phyloP scores from a whole-genome alignment of 164 flowering plant genomes.

The Paratinospora sagittata region DNA sequence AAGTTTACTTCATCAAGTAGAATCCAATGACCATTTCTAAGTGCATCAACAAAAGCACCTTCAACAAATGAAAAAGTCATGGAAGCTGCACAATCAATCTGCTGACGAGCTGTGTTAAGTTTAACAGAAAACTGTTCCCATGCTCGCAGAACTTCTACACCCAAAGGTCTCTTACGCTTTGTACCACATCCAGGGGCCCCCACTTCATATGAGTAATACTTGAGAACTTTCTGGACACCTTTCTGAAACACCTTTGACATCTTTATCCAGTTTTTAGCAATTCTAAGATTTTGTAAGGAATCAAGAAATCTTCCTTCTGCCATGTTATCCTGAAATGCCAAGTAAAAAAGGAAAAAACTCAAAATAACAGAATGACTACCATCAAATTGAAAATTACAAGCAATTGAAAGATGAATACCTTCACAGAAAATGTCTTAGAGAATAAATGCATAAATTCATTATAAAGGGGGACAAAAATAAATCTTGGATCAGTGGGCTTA shows the following conservation, averaged over 20 bases:
- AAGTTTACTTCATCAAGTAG: slow-evolving; percentile 96
- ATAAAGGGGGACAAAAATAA: slow-evolving; percentile 60
- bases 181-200: slow-evolving; percentile 33
- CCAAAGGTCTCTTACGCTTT: slow-evolving; percentile 63
- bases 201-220: slow-evolving; percentile 10
- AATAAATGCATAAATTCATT: slow-evolving; percentile 67
- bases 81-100: slow-evolving; percentile 51
- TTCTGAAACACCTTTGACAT: slow-evolving; percentile 40
- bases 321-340: slow-evolving; percentile 12
- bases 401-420: slow-evolving; percentile 35
- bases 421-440: slow-evolving; percentile 39
- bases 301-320: slow-evolving; percentile 21
- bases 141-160: slow-evolving; percentile 29
- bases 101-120: slow-evolving; percentile 44
- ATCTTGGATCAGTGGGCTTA: slow-evolving; percentile 73
- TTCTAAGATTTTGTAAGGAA: slow-evolving; percentile 27
- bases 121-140: slow-evolving; percentile 59
- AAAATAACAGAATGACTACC: neutral
- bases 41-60: slow-evolving; percentile 85
- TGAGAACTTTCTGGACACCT: slow-evolving; percentile 24
- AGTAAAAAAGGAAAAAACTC: neutral
- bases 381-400: neutral
- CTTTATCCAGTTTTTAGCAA: slow-evolving; percentile 49
- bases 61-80: slow-evolving; percentile 91
- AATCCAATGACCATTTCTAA: slow-evolving; percentile 88